Evolutionary conservation across 2,329 filamentous ascomycete species (phyloP), one percentile per base, ranked within the genome.

Genomic region (Fusarium abutilonis): DNA sequence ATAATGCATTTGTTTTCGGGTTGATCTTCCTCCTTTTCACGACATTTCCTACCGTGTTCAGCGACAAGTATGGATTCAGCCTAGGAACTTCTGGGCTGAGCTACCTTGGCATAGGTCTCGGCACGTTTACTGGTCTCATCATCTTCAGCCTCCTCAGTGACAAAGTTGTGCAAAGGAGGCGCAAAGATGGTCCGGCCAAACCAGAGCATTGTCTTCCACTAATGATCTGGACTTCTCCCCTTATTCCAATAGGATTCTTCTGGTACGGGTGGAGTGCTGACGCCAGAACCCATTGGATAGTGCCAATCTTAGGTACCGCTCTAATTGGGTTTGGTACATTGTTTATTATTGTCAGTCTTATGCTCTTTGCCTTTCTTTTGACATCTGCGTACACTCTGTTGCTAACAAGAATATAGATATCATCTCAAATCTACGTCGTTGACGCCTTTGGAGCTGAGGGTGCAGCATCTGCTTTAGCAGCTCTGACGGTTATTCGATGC

Each of bases 241-340:
- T 85, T 34, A 79, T 87, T 1, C 84, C 86, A 0, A 62, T 80
- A 3, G 80, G 83, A 0, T 75, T 88, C 0, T 81, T 86, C 59
- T 79, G 81, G 70, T 88, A 87, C 68, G 85, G 86, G 35, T 88
- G 85, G 85, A 75, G 78, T 2, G 80, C 83, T 0, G 75, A 86
- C 26, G 76, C 79, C 35, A 2, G 28, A 29, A 68, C 78, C 1
- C 77, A 0, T 82, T 87, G 32, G 78, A 84, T 3, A 4, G 28
- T 29, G 28, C 84, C 85, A 0, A 84, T 87, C 43, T 78, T 86
- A 19, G 85, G 85, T 4, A 83, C 82, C 0, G 71, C 74, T 0
- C 74, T 85, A 3, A 79, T 87, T 46, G 82, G 83, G 0, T 70
- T 80, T 1, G 83, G 83, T 0, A 58, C 57, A 78, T 77, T 34